These are phyloP conservation scores for Paramecium biaurelia DNA, from an alignment of 73 alveolate genomes.

Conservation along the genomic window DNA sequence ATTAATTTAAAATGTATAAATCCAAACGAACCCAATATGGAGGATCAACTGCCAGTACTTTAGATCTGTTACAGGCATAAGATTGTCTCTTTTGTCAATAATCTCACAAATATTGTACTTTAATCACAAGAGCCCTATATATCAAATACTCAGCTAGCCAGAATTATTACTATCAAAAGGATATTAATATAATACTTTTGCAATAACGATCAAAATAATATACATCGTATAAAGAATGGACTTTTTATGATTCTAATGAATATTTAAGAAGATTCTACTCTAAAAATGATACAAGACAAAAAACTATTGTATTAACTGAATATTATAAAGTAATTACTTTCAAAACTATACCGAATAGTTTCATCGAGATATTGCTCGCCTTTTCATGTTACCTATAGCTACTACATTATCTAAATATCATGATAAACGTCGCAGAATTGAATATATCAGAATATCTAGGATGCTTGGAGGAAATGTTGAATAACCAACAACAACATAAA, in stretches of 20 bases:
- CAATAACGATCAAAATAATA: slow-evolving; percentile 26
- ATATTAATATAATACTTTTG: slow-evolving; percentile 44
- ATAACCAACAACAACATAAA: background rate
- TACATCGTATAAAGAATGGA: slow-evolving; percentile 35
- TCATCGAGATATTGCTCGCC: slow-evolving; percentile 59
- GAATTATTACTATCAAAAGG: slow-evolving; percentile 55
- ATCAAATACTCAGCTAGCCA: slow-evolving; percentile 60
- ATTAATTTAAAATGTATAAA: background rate
- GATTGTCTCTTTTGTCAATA: slow-evolving; percentile 46
- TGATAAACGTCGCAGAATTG: slow-evolving; percentile 59
- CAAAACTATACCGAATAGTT: background rate
- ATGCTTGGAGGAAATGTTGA: slow-evolving; percentile 55
- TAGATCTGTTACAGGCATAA: background rate
- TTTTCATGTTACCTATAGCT: slow-evolving; percentile 59
- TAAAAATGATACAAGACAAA: background rate
- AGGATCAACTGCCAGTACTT: slow-evolving; percentile 38
- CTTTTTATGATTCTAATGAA: slow-evolving; percentile 3
- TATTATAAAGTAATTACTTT: slow-evolving; percentile 41
- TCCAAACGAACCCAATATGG: slow-evolving; percentile 28
- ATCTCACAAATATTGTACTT: background rate
- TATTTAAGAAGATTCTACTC: slow-evolving; percentile 35
- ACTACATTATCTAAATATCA: slow-evolving; percentile 46
- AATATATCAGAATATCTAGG: slow-evolving; percentile 53
- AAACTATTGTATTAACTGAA: slow-evolving; percentile 52
- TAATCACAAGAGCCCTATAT: slow-evolving; percentile 49